Evolutionary conservation across 2,329 filamentous ascomycete species (phyloP), one percentile per base, ranked within the genome.

Genomic region (Penicillium sp.): DNA sequence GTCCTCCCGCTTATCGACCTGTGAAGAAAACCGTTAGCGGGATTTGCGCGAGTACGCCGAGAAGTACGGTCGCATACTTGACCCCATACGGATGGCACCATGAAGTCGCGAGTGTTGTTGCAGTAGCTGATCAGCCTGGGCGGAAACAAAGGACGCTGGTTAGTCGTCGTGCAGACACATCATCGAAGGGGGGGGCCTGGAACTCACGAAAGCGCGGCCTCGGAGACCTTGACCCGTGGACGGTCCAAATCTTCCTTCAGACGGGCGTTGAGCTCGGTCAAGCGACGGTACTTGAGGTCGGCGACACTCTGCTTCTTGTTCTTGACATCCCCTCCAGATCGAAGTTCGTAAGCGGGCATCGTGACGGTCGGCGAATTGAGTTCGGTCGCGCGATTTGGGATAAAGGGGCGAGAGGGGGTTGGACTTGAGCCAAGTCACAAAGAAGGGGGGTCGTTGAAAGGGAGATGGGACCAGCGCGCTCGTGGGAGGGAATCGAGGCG

Each of bases 241-340:
- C 93, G 82, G 60, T 97, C 93, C 51, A 98, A 77, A 68, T 98
- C 93, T 72, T 98, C 93, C 61, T 90, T 87, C 68, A 98, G 75
- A 58, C 93, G 85, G 70, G 88, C 88, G 78, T 97, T 98, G 61
- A 98, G 81, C 75, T 98, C 93, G 47, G 90, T 97, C 70, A 98
- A 78, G 53, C 93, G 86, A 62, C 93, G 84, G 61, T 97, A 81
- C 79, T 98, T 98, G 53, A 98, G 80, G 69, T 98, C 93, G 57
- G 91, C 91, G 87, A 98, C 97, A 67, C 88, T 95, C 75, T 97
- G 93, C 78, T 96, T 96, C 76, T 94, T 97, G 76, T 90, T 94
- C 78, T 79, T 81, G 56, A 77, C 70, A 63, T 81, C 79, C 55
- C 79, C 79, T 53, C 78, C 80, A 45, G 76, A 76, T 66, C 80